Evolutionary conservation across 2,329 filamentous ascomycete species (phyloP).

Genomic region (Chrysoporthe deuterocubensis): DNA sequence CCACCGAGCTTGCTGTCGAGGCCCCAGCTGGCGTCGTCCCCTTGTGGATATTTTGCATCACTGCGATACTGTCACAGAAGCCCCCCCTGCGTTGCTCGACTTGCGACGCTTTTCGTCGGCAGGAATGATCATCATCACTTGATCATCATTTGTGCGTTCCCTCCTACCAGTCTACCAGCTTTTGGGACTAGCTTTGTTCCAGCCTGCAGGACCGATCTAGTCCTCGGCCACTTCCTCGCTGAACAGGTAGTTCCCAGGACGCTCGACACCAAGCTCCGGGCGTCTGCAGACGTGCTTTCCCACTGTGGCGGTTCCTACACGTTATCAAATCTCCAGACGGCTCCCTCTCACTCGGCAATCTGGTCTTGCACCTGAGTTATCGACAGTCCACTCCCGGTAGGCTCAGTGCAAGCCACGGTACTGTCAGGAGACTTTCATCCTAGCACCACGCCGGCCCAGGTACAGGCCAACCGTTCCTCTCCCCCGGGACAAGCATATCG

Average conservation of each 20-base stretch:
- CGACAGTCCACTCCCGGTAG: background rate
- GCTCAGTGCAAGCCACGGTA: background rate
- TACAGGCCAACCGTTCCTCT: conserved; percentile 9
- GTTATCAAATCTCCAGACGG: background rate
- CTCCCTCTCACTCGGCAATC: background rate
- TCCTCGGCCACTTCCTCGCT: conserved; percentile 8
- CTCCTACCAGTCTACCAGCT: conserved; percentile 4
- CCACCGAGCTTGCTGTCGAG: conserved; percentile 23
- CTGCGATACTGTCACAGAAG: background rate
- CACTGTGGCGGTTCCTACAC: background rate
- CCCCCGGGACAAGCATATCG: conserved; percentile 13
- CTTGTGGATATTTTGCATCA: background rate
- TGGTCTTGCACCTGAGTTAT: background rate
- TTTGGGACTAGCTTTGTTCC: conserved; percentile 17
- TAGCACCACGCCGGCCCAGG: conserved; percentile 11
- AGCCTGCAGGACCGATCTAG: conserved; percentile 18
- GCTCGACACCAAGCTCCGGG: conserved; percentile 5
- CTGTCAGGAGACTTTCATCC: background rate
- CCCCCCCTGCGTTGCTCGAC: background rate
- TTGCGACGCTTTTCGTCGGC: background rate
- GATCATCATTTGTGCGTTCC: conserved; percentile 23
- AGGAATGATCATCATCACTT: conserved; percentile 17
- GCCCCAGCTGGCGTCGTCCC: background rate
- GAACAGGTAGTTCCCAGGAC: background rate
- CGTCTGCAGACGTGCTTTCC: background rate